Conservation (phyloP, 805 yeast species). For the Ogataea pilisensis region DNA sequence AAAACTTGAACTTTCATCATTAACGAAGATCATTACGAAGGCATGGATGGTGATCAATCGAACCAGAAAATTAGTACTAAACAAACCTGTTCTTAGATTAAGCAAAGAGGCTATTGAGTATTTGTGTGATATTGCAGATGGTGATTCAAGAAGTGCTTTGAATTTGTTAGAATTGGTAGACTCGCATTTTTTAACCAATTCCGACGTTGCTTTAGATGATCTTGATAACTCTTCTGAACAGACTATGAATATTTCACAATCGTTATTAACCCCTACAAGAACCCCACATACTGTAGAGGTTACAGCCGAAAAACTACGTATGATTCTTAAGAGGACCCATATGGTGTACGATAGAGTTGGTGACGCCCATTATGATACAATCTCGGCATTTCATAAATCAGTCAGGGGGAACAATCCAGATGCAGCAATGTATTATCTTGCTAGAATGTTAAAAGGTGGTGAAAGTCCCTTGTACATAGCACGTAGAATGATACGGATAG, state of each 20-base stretch:
- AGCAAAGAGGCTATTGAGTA: constrained; percentile 57
- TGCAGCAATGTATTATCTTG: constrained; percentile 84
- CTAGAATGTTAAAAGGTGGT: constrained; percentile 87
- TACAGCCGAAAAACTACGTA: constrained; percentile 34
- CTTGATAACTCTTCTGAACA: neutral
- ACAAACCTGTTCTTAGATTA: constrained; percentile 48
- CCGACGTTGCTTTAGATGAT: constrained; percentile 10
- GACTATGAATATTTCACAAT: too few relatives aligned
- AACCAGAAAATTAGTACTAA: constrained; percentile 49
- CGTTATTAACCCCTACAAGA: constrained; percentile 13
- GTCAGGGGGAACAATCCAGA: constrained; percentile 86
- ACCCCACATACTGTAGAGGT: constrained; percentile 34
- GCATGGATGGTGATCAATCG: constrained; percentile 60
- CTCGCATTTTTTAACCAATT: constrained; percentile 38
- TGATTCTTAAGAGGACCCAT: constrained; percentile 45
- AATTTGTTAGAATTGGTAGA: constrained; percentile 74
- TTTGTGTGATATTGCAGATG: constrained; percentile 71
- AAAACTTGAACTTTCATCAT: constrained; percentile 46
- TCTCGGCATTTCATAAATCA: constrained; percentile 92
- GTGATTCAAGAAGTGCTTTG: constrained; percentile 84
- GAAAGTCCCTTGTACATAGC: constrained; percentile 90
- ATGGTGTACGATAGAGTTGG: constrained; percentile 80
- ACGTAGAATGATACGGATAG: constrained; percentile 88
- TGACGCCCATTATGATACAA: constrained; percentile 91
- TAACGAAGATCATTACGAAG: constrained; percentile 47